Conservation (phyloP, 78 protist genomes). For the Emiliania huxleyi region DNA sequence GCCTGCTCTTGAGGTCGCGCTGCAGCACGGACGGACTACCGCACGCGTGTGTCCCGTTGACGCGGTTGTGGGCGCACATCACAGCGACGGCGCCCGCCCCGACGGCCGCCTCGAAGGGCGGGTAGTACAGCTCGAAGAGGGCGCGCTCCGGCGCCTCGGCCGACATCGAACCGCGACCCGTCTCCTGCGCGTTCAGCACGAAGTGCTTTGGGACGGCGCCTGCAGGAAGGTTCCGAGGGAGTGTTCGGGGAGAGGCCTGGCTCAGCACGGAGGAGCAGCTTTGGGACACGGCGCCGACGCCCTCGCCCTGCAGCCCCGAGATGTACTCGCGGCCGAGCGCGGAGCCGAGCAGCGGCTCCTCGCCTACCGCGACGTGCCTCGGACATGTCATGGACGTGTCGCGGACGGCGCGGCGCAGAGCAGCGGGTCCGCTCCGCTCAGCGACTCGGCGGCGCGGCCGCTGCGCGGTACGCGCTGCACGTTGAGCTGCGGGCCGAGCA, state of each 20-base stretch:
- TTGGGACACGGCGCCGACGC: conserved; percentile 8
- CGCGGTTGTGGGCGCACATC: conserved; percentile 44
- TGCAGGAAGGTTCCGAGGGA: too few relatives aligned
- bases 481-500: conserved; percentile 16
- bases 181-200: conserved; percentile 34
- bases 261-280: too few relatives aligned
- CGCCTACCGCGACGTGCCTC: too few relatives aligned
- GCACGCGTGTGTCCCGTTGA: conserved; percentile 27
- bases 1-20: too few relatives aligned
- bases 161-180: not conserved
- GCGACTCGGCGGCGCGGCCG: not conserved
- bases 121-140: conserved; percentile 25
- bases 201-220: too few relatives aligned
- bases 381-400: too few relatives aligned
- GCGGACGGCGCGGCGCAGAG: too few relatives aligned
- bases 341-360: conserved; percentile 20
- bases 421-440: conserved; percentile 5
- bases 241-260: too few relatives aligned
- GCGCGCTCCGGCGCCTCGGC: conserved; percentile 10
- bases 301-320: not conserved
- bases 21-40: not conserved
- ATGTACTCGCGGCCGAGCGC: not conserved
- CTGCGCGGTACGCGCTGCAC: not conserved
- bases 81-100: conserved; percentile 5
- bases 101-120: conserved; percentile 20